Conservation (phyloP, 2,329 filamentous ascomycete genomes). For the Ophiosphaerella herpotricha region DNA sequence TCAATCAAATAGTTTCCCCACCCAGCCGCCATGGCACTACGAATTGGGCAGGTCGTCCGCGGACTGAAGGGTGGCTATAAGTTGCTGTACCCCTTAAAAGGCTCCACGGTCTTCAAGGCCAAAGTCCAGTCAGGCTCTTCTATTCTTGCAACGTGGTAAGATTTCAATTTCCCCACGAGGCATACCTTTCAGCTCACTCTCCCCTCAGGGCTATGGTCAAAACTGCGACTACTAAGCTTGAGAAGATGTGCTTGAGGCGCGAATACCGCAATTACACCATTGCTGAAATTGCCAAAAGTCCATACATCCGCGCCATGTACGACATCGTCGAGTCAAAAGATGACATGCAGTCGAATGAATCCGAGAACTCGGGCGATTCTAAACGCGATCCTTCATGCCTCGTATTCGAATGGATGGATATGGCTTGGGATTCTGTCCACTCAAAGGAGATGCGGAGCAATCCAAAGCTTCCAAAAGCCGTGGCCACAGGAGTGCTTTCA, state of each 20-base stretch:
- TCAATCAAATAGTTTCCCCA: no score
- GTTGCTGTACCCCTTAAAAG: slow-evolving; percentile 14
- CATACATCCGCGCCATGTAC: slow-evolving; percentile 18
- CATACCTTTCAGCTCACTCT: neutral
- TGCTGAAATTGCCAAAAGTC: slow-evolving; percentile 13
- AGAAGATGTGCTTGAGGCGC: slow-evolving; percentile 13
- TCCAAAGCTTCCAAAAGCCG: neutral
- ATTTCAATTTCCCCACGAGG: neutral
- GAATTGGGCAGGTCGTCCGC: slow-evolving; percentile 16
- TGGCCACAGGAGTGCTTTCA: neutral
- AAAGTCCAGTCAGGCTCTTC: slow-evolving; percentile 1
- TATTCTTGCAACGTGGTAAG: slow-evolving; percentile 5
- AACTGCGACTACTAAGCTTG: slow-evolving; percentile 9
- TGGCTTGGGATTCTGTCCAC: slow-evolving; percentile 3
- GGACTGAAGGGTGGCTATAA: slow-evolving; percentile 21
- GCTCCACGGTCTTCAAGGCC: slow-evolving; percentile 21
- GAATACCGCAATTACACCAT: slow-evolving; percentile 21
- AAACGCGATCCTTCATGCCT: slow-evolving; percentile 14
- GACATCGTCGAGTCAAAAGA: slow-evolving; percentile 9
- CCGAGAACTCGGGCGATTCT: neutral
- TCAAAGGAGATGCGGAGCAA: neutral
- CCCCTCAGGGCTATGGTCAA: slow-evolving; percentile 19
- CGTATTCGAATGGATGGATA: slow-evolving; percentile 32
- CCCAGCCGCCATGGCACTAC: slow-evolving; percentile 5
- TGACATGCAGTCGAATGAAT: no score